Evolutionary conservation across 192 early-diverging fungal species (phyloP).

Genomic region (Coemansia sp.): DNA sequence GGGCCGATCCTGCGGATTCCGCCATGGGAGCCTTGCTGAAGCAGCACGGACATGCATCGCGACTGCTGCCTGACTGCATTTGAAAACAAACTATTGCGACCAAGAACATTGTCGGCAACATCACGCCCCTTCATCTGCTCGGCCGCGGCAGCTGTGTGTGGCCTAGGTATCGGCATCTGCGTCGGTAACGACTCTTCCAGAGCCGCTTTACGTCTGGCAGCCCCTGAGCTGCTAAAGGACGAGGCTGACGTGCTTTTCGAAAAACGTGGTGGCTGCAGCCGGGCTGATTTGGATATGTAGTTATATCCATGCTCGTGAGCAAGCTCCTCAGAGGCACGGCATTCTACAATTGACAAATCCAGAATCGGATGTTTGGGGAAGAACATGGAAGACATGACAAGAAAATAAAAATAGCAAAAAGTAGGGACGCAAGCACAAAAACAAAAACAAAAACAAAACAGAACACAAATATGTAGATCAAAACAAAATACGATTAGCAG

Average conservation of each 20-base stretch:
- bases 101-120: constrained; percentile 17
- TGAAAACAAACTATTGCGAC: constrained; percentile 52
- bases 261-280: neutral
- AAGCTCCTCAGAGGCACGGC: constrained; percentile 40
- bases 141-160: constrained; percentile 3
- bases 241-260: neutral
- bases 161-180: constrained; percentile 1
- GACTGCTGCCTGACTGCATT: constrained; percentile 54
- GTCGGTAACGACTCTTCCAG: neutral
- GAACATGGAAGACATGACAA: constrained; percentile 22
- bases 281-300: neutral
- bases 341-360: constrained; percentile 43
- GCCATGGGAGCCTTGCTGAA: constrained; percentile 55
- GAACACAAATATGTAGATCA: constrained; percentile 1
- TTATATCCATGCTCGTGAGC: constrained; percentile 40
- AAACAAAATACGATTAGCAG: constrained; percentile 3
- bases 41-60: constrained; percentile 48
- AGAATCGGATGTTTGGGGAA: constrained; percentile 11
- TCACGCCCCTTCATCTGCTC: constrained; percentile 13
- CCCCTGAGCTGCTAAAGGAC: neutral
- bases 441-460: constrained; percentile 2
- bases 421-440: neutral
- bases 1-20: constrained; percentile 51
- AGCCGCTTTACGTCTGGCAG: neutral
- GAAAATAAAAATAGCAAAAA: neutral